Evolutionary conservation across 2,329 filamentous ascomycete genomes (phyloP).

Genomic region (Pseudodiploospora longispora): DNA sequence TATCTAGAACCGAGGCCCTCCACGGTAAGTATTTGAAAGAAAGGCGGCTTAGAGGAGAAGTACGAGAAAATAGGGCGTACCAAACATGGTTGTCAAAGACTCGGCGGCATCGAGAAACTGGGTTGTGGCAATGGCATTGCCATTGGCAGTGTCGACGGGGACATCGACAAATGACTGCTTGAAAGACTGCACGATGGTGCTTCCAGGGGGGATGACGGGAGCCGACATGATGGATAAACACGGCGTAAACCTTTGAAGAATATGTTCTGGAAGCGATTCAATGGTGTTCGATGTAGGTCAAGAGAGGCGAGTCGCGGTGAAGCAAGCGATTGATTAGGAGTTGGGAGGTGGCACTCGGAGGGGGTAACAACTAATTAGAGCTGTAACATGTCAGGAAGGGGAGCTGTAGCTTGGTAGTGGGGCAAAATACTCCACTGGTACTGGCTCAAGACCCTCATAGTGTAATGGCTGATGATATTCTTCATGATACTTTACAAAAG

Average conservation of each 20-base stretch:
- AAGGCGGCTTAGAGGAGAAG: neutral
- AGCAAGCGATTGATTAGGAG: too few relatives aligned
- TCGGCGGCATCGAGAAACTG: constrained; percentile 90
- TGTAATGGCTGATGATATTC: too few relatives aligned
- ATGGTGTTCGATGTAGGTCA: neutral
- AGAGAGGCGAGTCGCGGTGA: neutral
- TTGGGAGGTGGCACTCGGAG: too few relatives aligned
- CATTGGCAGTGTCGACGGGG: constrained; percentile 62
- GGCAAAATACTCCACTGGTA: too few relatives aligned
- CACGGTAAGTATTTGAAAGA: too few relatives aligned
- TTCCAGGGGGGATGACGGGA: constrained; percentile 48
- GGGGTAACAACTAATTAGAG: too few relatives aligned
- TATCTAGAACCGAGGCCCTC: constrained; percentile 34
- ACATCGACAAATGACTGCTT: constrained; percentile 80
- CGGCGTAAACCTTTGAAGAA: too few relatives aligned
- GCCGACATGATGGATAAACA: constrained; percentile 40
- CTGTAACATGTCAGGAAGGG: too few relatives aligned
- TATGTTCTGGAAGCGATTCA: too few relatives aligned
- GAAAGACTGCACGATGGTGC: constrained; percentile 80
- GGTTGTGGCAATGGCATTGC: constrained; percentile 70
- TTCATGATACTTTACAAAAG: too few relatives aligned
- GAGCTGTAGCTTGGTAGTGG: too few relatives aligned
- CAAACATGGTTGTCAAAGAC: constrained; percentile 78
- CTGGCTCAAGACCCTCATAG: too few relatives aligned
- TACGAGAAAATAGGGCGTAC: constrained; percentile 33